A percentile compares a stretch with the other conserved stretches of the same genome.
Conservation (phyloP, 2,329 filamentous ascomycete species). For the Penicillium nordicum region DNA sequence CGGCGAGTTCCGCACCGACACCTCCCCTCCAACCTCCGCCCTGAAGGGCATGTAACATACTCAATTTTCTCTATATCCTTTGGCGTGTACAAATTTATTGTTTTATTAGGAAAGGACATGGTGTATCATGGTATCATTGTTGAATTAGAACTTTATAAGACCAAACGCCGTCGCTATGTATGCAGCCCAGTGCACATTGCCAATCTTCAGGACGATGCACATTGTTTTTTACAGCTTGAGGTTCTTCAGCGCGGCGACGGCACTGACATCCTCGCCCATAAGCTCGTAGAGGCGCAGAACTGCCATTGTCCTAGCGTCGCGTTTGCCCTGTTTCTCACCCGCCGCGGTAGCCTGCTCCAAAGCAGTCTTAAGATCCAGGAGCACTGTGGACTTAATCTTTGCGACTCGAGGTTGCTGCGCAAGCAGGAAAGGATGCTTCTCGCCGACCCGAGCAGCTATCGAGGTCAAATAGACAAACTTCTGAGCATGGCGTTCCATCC, state of each 20-base stretch:
- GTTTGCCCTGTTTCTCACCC: conserved; percentile 31
- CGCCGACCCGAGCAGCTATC: conserved; percentile 50
- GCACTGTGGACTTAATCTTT: conserved; percentile 59
- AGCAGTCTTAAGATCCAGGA: conserved; percentile 63
- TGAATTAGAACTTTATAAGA: conserved; percentile 22
- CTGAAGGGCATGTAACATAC: conserved; percentile 42
- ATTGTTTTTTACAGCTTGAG: conserved; percentile 30
- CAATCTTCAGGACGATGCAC: background rate
- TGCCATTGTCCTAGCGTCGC: conserved; percentile 48
- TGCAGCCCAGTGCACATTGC: conserved; percentile 11
- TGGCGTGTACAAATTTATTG: conserved; percentile 41
- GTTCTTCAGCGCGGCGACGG: conserved; percentile 55
- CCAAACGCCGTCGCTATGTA: conserved; percentile 49
- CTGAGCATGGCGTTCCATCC: conserved; percentile 55
- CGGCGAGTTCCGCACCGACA: conserved; percentile 67
- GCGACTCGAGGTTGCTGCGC: conserved; percentile 55
- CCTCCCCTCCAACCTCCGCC: conserved; percentile 54
- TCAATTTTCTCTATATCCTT: conserved; percentile 46
- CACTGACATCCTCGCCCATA: conserved; percentile 59
- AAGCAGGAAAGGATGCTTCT: conserved; percentile 61
- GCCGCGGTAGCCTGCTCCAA: conserved; percentile 54
- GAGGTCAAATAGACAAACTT: conserved; percentile 57
- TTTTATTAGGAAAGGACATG: conserved; percentile 41
- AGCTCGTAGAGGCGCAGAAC: conserved; percentile 60
- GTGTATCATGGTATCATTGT: conserved; percentile 43